phyloP scores from a whole-genome alignment of 208 protist genomes.

The Entamoeba invadens region DNA sequence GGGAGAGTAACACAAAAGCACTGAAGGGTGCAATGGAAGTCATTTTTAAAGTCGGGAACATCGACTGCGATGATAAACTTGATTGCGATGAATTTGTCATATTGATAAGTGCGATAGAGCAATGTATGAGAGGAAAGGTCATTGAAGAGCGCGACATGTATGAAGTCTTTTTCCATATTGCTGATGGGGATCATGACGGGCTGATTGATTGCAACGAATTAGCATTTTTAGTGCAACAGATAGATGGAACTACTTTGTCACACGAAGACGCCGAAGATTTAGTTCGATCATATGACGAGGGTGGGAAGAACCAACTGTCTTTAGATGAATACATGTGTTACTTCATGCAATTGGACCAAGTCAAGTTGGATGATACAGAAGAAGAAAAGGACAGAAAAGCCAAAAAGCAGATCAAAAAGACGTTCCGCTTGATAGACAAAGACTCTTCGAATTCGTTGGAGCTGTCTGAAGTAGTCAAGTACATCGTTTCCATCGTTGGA shows the following conservation, averaged over 20 bases:
- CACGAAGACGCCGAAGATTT: neutral
- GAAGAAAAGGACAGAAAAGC: neutral
- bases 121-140: neutral
- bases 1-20: neutral
- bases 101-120: neutral
- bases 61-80: neutral
- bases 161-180: neutral
- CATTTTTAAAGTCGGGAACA: neutral
- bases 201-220: neutral
- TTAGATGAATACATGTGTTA: neutral
- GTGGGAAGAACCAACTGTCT: neutral
- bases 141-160: neutral
- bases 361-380: neutral
- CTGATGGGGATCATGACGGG: neutral
- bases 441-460: neutral
- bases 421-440: neutral
- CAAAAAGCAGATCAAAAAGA: neutral
- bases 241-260: neutral
- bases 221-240: neutral
- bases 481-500: neutral
- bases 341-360: neutral
- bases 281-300: neutral
- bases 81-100: neutral
- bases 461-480: neutral
- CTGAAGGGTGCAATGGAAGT: neutral